phyloP scores from a whole-genome alignment of 176 grass and related monocot genomes.

The Chrysopogon serrulatus region DNA sequence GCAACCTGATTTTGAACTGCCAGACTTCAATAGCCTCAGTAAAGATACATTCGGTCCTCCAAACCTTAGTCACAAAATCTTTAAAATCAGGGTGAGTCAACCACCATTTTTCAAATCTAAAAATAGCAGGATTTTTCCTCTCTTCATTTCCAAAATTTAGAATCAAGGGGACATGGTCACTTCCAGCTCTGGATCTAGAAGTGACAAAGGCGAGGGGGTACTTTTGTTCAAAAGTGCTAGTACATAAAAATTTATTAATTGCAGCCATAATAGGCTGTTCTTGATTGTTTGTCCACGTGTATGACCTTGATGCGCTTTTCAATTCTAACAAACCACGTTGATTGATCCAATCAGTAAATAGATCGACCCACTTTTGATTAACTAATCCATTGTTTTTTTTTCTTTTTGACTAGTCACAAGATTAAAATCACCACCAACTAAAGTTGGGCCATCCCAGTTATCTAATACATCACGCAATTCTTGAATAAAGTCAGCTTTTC shows the following conservation, averaged over 20 bases:
- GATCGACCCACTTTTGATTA: fast-evolving
- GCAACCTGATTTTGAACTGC: background rate
- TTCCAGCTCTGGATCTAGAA: background rate
- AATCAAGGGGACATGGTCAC: background rate
- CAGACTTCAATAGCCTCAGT: background rate
- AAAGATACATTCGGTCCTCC: background rate
- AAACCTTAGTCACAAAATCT: background rate
- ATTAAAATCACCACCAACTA: background rate
- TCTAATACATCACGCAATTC: background rate
- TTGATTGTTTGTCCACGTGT: background rate
- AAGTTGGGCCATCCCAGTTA: background rate
- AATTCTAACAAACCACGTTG: fast-evolving
- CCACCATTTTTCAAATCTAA: background rate
- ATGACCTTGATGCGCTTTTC: background rate
- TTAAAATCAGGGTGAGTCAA: background rate
- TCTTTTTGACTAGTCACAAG: background rate
- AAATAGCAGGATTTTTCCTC: background rate
- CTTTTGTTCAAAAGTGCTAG: background rate
- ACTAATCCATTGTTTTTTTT: background rate
- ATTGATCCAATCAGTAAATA: background rate
- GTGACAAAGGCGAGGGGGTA: background rate
- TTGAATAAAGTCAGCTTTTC: background rate
- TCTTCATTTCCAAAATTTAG: fast-evolving
- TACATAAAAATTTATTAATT: background rate
- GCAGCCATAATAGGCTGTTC: too few species aligned